phyloP scores from a whole-genome alignment of 1,139 yeast species.

The Geotrichum fermentans region DNA sequence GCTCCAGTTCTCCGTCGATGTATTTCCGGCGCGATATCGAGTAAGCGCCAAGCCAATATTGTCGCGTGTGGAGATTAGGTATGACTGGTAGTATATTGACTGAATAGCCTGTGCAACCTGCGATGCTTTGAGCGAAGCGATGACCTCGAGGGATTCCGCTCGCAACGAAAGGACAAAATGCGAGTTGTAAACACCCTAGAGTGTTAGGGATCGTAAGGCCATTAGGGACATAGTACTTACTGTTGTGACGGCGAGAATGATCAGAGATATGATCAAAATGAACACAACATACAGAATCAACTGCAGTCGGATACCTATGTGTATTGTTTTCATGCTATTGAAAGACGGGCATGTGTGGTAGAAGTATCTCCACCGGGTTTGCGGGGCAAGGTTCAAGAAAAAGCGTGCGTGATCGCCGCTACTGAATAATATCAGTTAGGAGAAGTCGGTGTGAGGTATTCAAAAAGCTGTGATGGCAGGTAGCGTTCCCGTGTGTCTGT shows the following conservation, averaged over 20 bases:
- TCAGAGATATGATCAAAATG: constrained; percentile 69
- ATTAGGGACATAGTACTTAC: constrained; percentile 24
- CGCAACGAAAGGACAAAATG: constrained; percentile 56
- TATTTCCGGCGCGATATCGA: constrained; percentile 68
- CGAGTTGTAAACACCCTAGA: constrained; percentile 65
- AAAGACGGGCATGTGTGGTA: not conserved
- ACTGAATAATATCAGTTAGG: not conserved
- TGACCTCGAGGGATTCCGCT: constrained; percentile 67
- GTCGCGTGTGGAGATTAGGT: constrained; percentile 62
- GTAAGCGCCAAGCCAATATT: constrained; percentile 56
- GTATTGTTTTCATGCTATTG: constrained; percentile 27
- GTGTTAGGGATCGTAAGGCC: not conserved
- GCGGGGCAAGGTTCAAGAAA: too few species aligned
- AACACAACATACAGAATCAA: constrained; percentile 72
- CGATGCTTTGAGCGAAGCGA: constrained; percentile 74
- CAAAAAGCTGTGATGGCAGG: too few species aligned
- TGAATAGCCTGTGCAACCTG: constrained; percentile 68
- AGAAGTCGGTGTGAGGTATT: not conserved
- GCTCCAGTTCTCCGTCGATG: constrained; percentile 47
- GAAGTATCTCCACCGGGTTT: too few species aligned
- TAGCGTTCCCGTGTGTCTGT: too few species aligned
- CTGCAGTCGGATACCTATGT: constrained; percentile 50
- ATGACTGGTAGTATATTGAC: constrained; percentile 62
- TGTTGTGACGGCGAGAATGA: constrained; percentile 71
- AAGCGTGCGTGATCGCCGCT: not conserved